Conservation (phyloP, 1,284 basidiomycete genomes). For the Leccinum colubrinum region DNA sequence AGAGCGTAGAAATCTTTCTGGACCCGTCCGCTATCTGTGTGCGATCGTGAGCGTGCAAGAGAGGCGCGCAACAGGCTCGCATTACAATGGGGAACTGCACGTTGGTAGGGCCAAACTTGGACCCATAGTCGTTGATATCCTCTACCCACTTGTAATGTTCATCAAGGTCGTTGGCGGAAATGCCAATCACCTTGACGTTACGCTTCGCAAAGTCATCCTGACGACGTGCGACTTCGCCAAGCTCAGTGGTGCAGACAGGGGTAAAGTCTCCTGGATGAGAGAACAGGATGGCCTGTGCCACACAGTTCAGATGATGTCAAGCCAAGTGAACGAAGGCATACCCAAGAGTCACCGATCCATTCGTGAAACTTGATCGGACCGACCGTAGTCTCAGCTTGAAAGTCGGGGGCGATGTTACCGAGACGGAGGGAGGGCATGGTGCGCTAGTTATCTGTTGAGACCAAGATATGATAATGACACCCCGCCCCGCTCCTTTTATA, state of each 20-base stretch:
- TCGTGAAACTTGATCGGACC: slow-evolving; percentile 88
- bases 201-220: slow-evolving; percentile 84
- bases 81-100: slow-evolving; percentile 91
- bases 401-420: slow-evolving; percentile 79
- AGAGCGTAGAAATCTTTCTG: slow-evolving; percentile 81
- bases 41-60: slow-evolving; percentile 5
- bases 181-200: slow-evolving; percentile 91
- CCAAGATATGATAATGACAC: slow-evolving; percentile 12
- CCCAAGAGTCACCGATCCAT: slow-evolving; percentile 90
- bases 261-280: slow-evolving; percentile 91
- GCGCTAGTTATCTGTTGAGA: not conserved
- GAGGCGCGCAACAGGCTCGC: slow-evolving; percentile 9
- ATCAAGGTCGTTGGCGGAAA: slow-evolving; percentile 89
- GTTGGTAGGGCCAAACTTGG: slow-evolving; percentile 61
- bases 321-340: slow-evolving; percentile 31
- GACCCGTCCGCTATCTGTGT: slow-evolving; percentile 87
- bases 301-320: slow-evolving; percentile 1
- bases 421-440: slow-evolving; percentile 58
- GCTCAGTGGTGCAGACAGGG: slow-evolving; percentile 93
- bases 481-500: slow-evolving; percentile 18
- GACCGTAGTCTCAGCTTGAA: slow-evolving; percentile 79
- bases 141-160: slow-evolving; percentile 90
- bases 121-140: slow-evolving; percentile 86
- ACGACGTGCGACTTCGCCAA: slow-evolving; percentile 91
- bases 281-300: slow-evolving; percentile 74